Base-by-base conservation (phyloP, 148 eudicot species). In the Chenopodium suecicum region DNA sequence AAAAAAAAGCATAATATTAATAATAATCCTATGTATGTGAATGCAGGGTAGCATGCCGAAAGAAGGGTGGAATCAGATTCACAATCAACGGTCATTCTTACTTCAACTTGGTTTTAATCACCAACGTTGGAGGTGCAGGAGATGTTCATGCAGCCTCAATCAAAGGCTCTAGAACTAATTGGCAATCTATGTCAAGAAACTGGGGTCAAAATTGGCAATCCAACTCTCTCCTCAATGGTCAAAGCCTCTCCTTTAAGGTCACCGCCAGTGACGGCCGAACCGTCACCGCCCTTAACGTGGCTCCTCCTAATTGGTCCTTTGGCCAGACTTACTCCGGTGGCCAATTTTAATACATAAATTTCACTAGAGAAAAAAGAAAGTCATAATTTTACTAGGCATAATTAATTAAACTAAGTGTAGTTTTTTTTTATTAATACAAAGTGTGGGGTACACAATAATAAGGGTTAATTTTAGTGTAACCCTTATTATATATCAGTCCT, bases 191-290 rank as follows among this genome's bases (percentile, higher is more conserved):
- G 97, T 92, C 94, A 2, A 83, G 97, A 58, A 92, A 92, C 82
- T 92, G 97, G 97, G 97, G 97, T 0, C 94, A 91, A 70, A 93
- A 93, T 47, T 93, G 97, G 97, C 97, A 93, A 82, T 90, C 90
- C 91, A 90, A 88, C 87, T 73, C 85, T 52, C 72, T 48, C 37
- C 92, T 93, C 34, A 82, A 91, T 67, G 91, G 94, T 0, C 97
- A 91, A 56, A 52, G 68, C 79, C 91, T 93, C 54, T 93, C 97
- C 32, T 93, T 93, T 74, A 89, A 83, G 82, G 97, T 93, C 82
- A 93, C 97, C 78, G 86, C 91, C 13, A 86, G 97, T 27, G 92
- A 93, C 78, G 92, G 93, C 16, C 89, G 86, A 5, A 90, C 93
- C 1, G 74, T 91, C 58, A 74, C 88, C 79, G 88, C 87, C 78